Evolutionary conservation across 495 filamentous ascomycete genomes (phyloP).

Genomic region (Filosporella fistucella): DNA sequence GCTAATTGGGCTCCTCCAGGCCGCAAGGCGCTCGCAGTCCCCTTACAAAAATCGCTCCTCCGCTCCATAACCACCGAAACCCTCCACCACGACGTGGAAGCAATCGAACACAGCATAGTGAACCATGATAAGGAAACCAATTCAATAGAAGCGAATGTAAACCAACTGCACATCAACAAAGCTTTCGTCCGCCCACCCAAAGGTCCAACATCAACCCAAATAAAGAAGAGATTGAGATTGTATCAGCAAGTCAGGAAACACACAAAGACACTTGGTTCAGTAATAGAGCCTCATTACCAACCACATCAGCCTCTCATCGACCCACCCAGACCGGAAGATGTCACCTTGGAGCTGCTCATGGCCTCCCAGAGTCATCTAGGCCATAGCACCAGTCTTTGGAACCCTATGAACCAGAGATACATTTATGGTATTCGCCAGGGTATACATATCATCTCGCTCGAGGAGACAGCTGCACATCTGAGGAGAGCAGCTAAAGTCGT

Average conservation of each 20-base stretch:
- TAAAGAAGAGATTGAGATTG: conserved; percentile 5
- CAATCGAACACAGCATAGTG: conserved; percentile 10
- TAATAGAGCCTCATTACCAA: conserved; percentile 52
- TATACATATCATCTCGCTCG: conserved; percentile 91
- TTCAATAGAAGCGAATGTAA: conserved; percentile 15
- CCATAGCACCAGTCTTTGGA: conserved; percentile 89
- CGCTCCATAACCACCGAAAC: conserved; percentile 22
- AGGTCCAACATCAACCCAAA: conserved; percentile 9
- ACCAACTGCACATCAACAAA: conserved; percentile 13
- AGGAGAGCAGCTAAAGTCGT: conserved; percentile 88
- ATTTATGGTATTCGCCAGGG: conserved; percentile 88
- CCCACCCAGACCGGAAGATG: conserved; percentile 71
- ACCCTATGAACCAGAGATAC: conserved; percentile 90
- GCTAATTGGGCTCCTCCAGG: conserved; percentile 29
- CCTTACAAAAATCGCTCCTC: conserved; percentile 30
- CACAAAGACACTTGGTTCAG: conserved; percentile 47
- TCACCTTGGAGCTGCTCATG: conserved; percentile 88
- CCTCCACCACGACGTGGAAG: conserved; percentile 1
- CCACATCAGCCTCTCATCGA: conserved; percentile 61
- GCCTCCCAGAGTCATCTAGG: conserved; percentile 89
- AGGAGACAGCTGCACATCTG: conserved; percentile 79
- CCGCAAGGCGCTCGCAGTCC: conserved; percentile 39
- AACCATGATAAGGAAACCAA: conserved; percentile 15
- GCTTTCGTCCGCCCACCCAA: conserved; percentile 5
- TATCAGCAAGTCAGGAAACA: conserved; percentile 17